Evolutionary conservation across 2,329 filamentous ascomycete species (phyloP).

Genomic region (Colletotrichum echinochloae): DNA sequence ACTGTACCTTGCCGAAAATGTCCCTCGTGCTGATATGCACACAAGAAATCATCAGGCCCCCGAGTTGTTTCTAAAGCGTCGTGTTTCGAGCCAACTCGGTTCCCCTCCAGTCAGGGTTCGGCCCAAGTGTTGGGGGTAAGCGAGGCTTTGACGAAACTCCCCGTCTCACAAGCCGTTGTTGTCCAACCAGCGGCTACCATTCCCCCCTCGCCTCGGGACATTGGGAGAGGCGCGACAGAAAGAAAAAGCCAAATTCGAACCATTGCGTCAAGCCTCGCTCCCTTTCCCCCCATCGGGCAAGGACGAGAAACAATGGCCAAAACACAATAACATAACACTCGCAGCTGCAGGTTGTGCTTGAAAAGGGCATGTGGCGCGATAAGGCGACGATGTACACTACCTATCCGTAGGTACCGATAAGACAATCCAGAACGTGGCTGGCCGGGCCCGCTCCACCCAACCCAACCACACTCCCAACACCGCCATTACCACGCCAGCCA

Average conservation of each 20-base stretch:
- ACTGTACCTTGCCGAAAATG: constrained; percentile 24
- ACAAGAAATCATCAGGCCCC: background rate
- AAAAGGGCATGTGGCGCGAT: constrained; percentile 18
- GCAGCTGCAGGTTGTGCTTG: background rate
- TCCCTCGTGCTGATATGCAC: constrained; percentile 23
- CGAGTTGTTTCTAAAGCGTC: background rate
- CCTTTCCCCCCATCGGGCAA: background rate
- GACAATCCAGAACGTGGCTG: constrained; percentile 7
- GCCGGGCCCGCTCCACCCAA: background rate
- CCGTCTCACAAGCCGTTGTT: background rate
- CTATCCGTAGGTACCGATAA: constrained; percentile 18
- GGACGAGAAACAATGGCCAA: constrained; percentile 4
- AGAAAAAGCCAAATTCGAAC: constrained; percentile 6
- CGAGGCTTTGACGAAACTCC: background rate
- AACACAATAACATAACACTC: constrained; percentile 11
- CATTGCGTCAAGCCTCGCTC: constrained; percentile 21
- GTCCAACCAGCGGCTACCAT: constrained; percentile 1
- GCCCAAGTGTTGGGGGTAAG: background rate
- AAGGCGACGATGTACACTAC: background rate
- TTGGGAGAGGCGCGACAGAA: constrained; percentile 2
- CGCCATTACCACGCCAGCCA: background rate
- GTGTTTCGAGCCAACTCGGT: constrained; percentile 2
- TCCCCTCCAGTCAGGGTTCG: background rate
- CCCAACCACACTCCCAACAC: too few relatives aligned
- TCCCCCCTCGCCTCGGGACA: background rate